A percentile compares a stretch with the other conserved stretches of the same genome.
phyloP scores from a whole-genome alignment of 2,329 filamentous ascomycete genomes.

The Fusarium sp. region DNA sequence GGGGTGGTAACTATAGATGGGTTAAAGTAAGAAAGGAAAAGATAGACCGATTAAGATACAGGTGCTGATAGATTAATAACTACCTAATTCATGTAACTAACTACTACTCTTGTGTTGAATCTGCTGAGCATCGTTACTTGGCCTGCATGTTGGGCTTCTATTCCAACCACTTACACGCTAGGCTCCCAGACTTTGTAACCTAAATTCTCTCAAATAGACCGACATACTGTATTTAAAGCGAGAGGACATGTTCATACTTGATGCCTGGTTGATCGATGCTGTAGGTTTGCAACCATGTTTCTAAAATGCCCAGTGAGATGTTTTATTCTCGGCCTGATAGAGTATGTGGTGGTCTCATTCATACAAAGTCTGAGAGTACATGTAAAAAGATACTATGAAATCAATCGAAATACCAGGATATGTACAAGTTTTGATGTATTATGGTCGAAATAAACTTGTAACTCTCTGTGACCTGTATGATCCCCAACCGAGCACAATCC shows the following conservation, averaged over 20 bases:
- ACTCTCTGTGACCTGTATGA: background rate
- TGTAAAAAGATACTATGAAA: background rate
- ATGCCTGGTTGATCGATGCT: background rate
- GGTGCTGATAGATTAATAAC: constrained; percentile 14
- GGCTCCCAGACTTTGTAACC: too few species aligned
- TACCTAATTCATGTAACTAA: background rate
- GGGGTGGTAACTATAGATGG: constrained; percentile 9
- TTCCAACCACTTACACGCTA: background rate
- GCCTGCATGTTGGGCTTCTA: background rate
- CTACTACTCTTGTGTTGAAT: too few species aligned
- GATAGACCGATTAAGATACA: constrained; percentile 5
- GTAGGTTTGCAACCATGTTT: background rate
- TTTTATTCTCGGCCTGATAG: background rate
- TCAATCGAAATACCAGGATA: background rate
- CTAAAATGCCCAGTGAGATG: background rate
- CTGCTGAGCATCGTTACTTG: background rate
- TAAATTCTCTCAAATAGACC: background rate
- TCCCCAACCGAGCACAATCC: too few species aligned
- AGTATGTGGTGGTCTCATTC: background rate
- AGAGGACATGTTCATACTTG: background rate
- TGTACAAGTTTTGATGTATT: background rate
- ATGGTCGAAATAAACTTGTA: background rate
- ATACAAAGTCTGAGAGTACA: background rate
- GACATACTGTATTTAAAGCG: background rate
- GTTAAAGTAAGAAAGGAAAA: constrained; percentile 4